Conservation (phyloP, 2,329 filamentous ascomycete genomes). For the Penicillium sumatraense region DNA sequence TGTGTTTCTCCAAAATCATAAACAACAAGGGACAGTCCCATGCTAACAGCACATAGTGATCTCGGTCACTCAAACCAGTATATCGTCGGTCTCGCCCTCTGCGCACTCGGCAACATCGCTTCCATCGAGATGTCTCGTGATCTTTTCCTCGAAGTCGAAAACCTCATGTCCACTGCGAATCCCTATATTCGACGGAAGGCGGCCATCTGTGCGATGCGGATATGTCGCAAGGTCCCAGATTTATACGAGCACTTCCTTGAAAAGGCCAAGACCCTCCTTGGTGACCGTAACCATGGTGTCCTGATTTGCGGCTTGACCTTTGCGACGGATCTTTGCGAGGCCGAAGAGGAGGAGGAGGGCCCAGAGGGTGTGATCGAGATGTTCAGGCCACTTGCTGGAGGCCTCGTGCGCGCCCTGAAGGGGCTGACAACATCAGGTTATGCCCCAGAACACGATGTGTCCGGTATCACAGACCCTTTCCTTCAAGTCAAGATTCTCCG, state of each 20-base stretch:
- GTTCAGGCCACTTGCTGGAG: slow-evolving; percentile 84
- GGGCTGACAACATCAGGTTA: slow-evolving; percentile 93
- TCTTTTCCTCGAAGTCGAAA: slow-evolving; percentile 94
- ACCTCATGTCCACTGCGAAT: slow-evolving; percentile 86
- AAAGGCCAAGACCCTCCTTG: slow-evolving; percentile 84
- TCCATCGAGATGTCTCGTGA: slow-evolving; percentile 98
- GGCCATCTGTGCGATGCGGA: slow-evolving; percentile 97
- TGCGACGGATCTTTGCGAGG: slow-evolving; percentile 90
- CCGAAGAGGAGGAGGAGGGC: slow-evolving; percentile 88
- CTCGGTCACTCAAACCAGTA: slow-evolving; percentile 98
- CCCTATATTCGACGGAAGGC: slow-evolving; percentile 98
- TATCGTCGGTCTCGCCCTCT: slow-evolving; percentile 93
- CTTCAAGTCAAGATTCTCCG: slow-evolving; percentile 94
- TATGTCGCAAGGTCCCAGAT: slow-evolving; percentile 97
- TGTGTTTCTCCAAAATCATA: slow-evolving; percentile 51
- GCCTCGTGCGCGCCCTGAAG: slow-evolving; percentile 88
- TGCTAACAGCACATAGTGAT: slow-evolving; percentile 67
- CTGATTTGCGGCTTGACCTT: slow-evolving; percentile 89
- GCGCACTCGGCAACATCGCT: slow-evolving; percentile 95
- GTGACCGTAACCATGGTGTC: slow-evolving; percentile 95
- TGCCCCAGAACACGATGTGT: slow-evolving; percentile 96
- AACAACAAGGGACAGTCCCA: background rate
- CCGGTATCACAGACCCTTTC: slow-evolving; percentile 96
- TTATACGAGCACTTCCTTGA: slow-evolving; percentile 96
- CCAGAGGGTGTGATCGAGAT: slow-evolving; percentile 88